Evolutionary conservation across 169 alveolate species (phyloP).

Genomic region (Plasmodium coatneyi): DNA sequence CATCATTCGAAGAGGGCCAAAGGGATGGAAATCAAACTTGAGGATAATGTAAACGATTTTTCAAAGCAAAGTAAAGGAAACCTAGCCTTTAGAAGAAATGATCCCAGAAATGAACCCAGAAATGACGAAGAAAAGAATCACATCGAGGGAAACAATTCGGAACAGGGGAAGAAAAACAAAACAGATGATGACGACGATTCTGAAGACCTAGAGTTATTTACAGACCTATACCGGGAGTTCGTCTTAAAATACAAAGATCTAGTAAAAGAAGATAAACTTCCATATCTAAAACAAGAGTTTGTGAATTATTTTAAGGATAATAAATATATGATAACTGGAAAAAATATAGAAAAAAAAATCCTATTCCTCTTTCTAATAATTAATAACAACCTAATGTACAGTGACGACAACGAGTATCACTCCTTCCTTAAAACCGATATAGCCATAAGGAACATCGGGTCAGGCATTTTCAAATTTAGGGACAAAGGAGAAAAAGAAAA

Average conservation of each 20-base stretch:
- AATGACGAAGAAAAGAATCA: constrained; percentile 1
- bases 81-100: neutral
- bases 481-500: constrained; percentile 52
- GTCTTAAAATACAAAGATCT: constrained; percentile 30
- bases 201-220: constrained; percentile 37
- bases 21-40: neutral
- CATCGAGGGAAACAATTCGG: neutral
- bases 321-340: constrained; percentile 15
- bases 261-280: constrained; percentile 32
- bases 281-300: constrained; percentile 35
- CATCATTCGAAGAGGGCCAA: neutral
- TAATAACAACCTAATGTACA: constrained; percentile 38
- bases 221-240: constrained; percentile 14
- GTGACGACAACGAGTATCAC: neutral
- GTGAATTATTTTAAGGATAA: constrained; percentile 24
- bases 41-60: neutral
- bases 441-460: constrained; percentile 57
- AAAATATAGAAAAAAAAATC: constrained; percentile 2
- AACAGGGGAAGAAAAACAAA: neutral
- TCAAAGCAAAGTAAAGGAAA: neutral
- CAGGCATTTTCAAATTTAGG: constrained; percentile 65
- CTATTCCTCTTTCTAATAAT: constrained; percentile 40
- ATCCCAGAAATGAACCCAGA: neutral
- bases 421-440: constrained; percentile 31
- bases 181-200: neutral